phyloP scores from a whole-genome alignment of 345 rosid genomes.

The Microcos paniculata region DNA sequence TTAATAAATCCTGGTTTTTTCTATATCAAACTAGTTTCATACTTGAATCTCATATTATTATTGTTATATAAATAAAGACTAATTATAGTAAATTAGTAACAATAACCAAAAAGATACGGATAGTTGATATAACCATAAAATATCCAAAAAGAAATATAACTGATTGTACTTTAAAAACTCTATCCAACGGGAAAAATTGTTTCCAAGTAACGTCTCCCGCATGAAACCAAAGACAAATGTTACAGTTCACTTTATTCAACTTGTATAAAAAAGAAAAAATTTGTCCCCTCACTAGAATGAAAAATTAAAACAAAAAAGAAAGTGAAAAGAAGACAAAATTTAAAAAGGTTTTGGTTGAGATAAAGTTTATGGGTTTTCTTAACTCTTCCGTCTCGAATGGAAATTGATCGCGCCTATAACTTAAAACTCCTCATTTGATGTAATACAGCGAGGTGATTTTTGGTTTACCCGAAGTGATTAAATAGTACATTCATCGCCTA shows the following conservation, averaged over 20 bases:
- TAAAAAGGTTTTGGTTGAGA: not conserved
- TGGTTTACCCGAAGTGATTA: slow-evolving; percentile 18
- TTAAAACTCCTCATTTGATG: slow-evolving; percentile 21
- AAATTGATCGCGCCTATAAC: slow-evolving; percentile 11
- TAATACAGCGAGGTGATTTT: slow-evolving; percentile 20
- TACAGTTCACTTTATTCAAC: not conserved
- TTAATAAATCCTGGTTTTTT: no score
- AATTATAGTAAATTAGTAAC: no score
- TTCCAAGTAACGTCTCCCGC: not conserved
- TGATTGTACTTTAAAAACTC: not conserved
- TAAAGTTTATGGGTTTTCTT: not conserved
- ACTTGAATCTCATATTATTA: no score
- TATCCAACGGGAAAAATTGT: not conserved
- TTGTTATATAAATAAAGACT: no score
- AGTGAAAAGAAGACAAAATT: not conserved
- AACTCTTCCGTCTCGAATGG: slow-evolving; percentile 3
- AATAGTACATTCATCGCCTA: slow-evolving; percentile 46
- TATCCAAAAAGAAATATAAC: not conserved
- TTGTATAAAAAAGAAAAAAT: not conserved
- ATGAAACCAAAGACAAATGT: not conserved
- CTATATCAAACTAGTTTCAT: no score
- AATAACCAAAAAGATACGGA: no score
- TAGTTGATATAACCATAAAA: not conserved
- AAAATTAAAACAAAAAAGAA: not conserved
- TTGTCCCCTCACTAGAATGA: not conserved